These are phyloP conservation scores for Sanghuangporus baumii DNA, from an alignment of 1,284 basidiomycete genomes.

Conservation along the genomic window DNA sequence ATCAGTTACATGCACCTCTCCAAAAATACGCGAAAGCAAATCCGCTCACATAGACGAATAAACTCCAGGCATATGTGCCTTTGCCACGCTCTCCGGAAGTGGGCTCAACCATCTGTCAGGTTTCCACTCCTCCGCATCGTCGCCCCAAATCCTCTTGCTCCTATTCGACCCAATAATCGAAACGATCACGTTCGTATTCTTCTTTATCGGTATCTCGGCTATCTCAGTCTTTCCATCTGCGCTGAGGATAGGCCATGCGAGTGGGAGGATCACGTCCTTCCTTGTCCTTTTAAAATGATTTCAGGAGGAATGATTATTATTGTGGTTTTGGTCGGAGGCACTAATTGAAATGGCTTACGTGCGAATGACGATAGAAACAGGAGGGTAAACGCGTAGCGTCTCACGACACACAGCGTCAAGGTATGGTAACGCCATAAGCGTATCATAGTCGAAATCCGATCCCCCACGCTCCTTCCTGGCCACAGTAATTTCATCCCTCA, in stretches of 20 bases:
- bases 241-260: conserved; percentile 12
- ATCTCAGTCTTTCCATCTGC: conserved; percentile 5
- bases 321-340: conserved; percentile 1
- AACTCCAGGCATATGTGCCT: conserved; percentile 29
- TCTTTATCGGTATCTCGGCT: conserved; percentile 7
- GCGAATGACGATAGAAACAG: conserved; percentile 25
- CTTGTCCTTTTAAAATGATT: background rate
- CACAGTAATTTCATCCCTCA: conserved; percentile 31
- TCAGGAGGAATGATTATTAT: background rate
- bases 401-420: conserved; percentile 37
- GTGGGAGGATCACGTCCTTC: conserved; percentile 17
- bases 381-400: conserved; percentile 32
- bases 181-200: conserved; percentile 16
- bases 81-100: conserved; percentile 17
- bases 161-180: conserved; percentile 15
- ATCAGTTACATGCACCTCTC: background rate
- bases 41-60: conserved; percentile 31
- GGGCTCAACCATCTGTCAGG: conserved; percentile 13
- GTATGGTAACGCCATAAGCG: conserved; percentile 30
- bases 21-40: background rate
- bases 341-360: conserved; percentile 1
- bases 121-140: conserved; percentile 18
- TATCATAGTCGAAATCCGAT: conserved; percentile 30
- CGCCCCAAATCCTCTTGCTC: conserved; percentile 18
- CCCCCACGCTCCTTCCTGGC: conserved; percentile 22